Conservation (phyloP, 2,329 filamentous ascomycete species). For the Drechmeria coniospora region DNA sequence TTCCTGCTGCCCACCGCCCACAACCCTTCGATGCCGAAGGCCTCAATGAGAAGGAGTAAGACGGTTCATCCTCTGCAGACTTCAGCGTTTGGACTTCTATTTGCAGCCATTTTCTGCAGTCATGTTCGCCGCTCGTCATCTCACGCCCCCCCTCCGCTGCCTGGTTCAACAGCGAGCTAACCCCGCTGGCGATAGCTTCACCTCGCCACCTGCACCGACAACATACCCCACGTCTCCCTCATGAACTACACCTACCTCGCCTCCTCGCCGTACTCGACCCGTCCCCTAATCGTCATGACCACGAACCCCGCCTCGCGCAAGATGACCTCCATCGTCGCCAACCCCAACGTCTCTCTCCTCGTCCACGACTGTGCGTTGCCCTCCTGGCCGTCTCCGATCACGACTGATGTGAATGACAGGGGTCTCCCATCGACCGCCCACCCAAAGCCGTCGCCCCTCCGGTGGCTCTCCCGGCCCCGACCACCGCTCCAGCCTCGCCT, state of each 20-base stretch:
- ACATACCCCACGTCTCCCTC: slow-evolving; percentile 79
- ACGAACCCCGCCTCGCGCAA: slow-evolving; percentile 68
- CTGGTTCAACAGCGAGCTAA: background rate
- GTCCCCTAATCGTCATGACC: slow-evolving; percentile 91
- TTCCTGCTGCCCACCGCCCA: slow-evolving; percentile 1
- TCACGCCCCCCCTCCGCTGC: too few relatives aligned
- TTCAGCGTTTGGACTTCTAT: too few relatives aligned
- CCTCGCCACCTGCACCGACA: slow-evolving; percentile 74
- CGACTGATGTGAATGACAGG: slow-evolving; percentile 23
- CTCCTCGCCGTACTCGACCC: slow-evolving; percentile 48
- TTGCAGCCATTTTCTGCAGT: too few relatives aligned
- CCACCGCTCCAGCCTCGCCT: slow-evolving; percentile 59
- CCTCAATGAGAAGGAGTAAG: too few relatives aligned
- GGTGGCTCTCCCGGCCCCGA: slow-evolving; percentile 49
- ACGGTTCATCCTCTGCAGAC: too few relatives aligned
- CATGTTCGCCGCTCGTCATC: too few relatives aligned
- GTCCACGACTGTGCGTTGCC: slow-evolving; percentile 65
- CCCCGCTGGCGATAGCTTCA: slow-evolving; percentile 50
- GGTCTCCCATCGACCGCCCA: slow-evolving; percentile 84
- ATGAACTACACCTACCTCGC: slow-evolving; percentile 99
- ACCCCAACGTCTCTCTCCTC: slow-evolving; percentile 81
- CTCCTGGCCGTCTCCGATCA: background rate
- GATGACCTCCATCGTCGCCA: slow-evolving; percentile 65
- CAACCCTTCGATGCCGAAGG: background rate
- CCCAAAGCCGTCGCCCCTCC: slow-evolving; percentile 42